These are phyloP conservation scores for Salix exigua DNA, from an alignment of 345 rosid genomes.

Conservation along the genomic window DNA sequence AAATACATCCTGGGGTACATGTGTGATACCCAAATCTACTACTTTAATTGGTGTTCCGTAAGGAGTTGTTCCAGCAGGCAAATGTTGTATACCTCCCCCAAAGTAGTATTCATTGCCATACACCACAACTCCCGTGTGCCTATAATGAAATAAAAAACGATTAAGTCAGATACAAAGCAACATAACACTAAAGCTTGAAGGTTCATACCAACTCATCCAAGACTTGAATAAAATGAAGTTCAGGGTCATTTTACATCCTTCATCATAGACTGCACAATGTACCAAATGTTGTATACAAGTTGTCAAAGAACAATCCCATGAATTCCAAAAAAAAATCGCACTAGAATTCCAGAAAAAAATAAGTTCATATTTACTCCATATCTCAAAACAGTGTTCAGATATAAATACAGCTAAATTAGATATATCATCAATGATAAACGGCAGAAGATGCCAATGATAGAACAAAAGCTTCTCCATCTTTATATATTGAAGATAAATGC, in stretches of 20 bases:
- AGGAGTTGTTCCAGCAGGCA: constrained; percentile 60
- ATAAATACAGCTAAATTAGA: not conserved
- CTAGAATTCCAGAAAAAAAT: not conserved
- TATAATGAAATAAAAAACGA: constrained; percentile 19
- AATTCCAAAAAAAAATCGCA: not conserved
- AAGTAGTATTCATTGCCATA: constrained; percentile 82
- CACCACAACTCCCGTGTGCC: constrained; percentile 93
- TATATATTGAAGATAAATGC: not conserved
- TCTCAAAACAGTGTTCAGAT: not conserved
- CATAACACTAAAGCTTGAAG: not conserved
- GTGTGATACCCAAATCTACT: constrained; percentile 70
- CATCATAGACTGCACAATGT: no score
- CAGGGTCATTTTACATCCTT: not conserved
- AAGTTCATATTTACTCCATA: not conserved
- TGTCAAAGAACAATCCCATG: not conserved
- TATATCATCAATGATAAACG: not conserved
- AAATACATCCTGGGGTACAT: constrained; percentile 84
- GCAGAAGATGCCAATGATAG: not conserved
- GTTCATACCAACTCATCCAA: not conserved
- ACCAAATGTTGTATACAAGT: not conserved
- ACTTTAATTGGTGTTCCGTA: constrained; percentile 72
- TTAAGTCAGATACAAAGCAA: not conserved
- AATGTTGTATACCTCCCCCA: constrained; percentile 85
- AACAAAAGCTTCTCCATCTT: not conserved
- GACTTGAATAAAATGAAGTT: not conserved